Base-by-base conservation (phyloP, 2,329 filamentous ascomycete genomes). In the Trichocomaceae sp. region DNA sequence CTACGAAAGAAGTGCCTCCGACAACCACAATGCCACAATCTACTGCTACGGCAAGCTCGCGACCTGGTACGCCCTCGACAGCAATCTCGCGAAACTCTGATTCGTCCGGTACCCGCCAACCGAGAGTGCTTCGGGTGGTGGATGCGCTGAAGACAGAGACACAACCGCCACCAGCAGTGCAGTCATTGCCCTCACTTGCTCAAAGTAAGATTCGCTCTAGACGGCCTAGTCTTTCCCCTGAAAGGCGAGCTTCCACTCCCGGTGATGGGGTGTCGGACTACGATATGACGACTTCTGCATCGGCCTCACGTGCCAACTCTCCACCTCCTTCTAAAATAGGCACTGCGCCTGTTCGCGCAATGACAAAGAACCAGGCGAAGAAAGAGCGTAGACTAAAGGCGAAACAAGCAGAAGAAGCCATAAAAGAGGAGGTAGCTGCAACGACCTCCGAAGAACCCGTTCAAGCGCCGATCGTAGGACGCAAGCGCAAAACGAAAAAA, bases 321-420 rank as follows among this genome's bases (percentile, higher is more conserved):
- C 82, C 82, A 31, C 73, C 72, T 26, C 72, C 72, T 12, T 72
- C 72, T 49, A 79, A 78, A 57, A 78, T 84, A 22, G 82, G 82
- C 5, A 79, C 80, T 44, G 83, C 82, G 2, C 81, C 82, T 9
- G 75, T 83, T 5, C 74, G 81, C 49, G 72, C 77, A 50, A 79
- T 83, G 65, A 83, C 80, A 5, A 85, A 85, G 67, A 83, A 75
- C 53, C 82, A 85, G 61, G 72, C 75, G 47, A 84, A 83, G 69
- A 85, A 84, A 65, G 79, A 82, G 55, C 69, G 79, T 52, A 67
- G 72, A 56, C 75, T 79, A 50, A 77, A 77, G 58, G 74, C 75
- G 1, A 77, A 75, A 60, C 70, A 76, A 41, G 69, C 68, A 1
- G 74, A 76, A 1, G 74, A 76, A 55, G 66, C 67, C 12, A 69